Conservation (phyloP, 495 filamentous ascomycete genomes). For the Saxophila tyrrhenica region DNA sequence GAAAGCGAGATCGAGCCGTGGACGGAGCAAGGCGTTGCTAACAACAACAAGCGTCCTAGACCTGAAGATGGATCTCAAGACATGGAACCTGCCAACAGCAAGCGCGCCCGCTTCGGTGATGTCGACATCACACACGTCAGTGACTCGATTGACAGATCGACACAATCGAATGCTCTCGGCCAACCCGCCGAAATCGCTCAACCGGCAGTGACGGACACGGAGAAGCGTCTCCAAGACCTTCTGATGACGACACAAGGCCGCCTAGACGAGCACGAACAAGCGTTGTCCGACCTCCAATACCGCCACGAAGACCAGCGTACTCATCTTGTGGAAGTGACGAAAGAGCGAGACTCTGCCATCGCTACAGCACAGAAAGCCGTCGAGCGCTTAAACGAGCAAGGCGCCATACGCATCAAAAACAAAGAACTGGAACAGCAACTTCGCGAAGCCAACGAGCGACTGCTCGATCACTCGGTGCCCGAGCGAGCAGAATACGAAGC, state of each 20-base stretch:
- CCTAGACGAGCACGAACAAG: constrained; percentile 9
- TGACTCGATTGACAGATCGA: constrained; percentile 17
- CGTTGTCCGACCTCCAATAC: constrained; percentile 16
- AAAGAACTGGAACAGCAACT: constrained; percentile 12
- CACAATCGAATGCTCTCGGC: background rate
- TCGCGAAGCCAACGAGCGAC: constrained; percentile 7
- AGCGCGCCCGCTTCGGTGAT: constrained; percentile 4
- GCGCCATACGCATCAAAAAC: constrained; percentile 6
- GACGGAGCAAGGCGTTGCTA: background rate
- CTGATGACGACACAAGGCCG: constrained; percentile 6
- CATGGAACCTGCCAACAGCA: background rate
- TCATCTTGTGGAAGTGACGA: constrained; percentile 5
- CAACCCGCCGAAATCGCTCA: background rate
- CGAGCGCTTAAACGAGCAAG: constrained; percentile 2
- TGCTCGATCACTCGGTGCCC: constrained; percentile 12
- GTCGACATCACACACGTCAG: constrained; percentile 20
- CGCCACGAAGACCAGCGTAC: constrained; percentile 16
- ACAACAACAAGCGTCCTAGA: background rate
- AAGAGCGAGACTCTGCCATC: constrained; percentile 6
- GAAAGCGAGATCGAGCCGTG: constrained; percentile 17
- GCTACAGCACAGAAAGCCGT: constrained; percentile 1
- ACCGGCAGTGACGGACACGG: background rate
- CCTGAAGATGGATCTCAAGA: background rate
- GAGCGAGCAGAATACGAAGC: constrained; percentile 17
- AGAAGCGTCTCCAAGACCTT: constrained; percentile 8